Evolutionary conservation across 2,329 filamentous ascomycete species (phyloP).

Genomic region (Pseudogymnoascus sp.): DNA sequence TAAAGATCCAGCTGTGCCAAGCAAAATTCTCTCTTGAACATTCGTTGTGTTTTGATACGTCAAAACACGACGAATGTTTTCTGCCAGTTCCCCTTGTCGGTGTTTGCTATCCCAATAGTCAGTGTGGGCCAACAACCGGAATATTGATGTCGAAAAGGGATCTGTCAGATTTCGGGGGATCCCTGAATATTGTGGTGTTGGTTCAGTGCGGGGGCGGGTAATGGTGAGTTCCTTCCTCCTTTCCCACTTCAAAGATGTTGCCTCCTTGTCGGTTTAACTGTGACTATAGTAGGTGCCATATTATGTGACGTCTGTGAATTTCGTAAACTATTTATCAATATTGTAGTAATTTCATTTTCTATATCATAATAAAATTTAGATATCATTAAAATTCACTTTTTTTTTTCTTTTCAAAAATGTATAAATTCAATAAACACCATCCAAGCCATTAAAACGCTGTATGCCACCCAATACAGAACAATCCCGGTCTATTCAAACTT

Average conservation of each 20-base stretch:
- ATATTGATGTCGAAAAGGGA: not conserved
- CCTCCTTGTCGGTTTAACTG: not conserved
- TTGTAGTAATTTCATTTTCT: too few species aligned
- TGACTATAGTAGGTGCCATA: too few species aligned
- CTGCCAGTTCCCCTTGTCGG: not conserved
- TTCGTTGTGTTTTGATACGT: not conserved
- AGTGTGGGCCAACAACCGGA: too few species aligned
- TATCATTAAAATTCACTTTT: too few species aligned
- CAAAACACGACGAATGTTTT: not conserved
- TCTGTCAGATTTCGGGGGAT: not conserved
- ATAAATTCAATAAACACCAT: not conserved
- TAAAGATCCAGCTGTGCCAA: not conserved
- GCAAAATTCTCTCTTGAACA: not conserved
- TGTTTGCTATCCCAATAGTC: not conserved
- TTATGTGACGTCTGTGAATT: too few species aligned
- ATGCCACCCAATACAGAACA: not conserved
- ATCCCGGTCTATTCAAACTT: not conserved
- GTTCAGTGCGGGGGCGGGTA: not conserved
- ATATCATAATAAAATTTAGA: too few species aligned
- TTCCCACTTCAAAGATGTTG: not conserved
- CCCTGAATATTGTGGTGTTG: not conserved
- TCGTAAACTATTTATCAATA: too few species aligned
- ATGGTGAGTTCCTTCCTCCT: not conserved
- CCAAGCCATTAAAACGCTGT: not conserved
- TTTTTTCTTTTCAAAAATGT: not conserved